These are phyloP conservation scores for Entomortierella parvispora DNA, from an alignment of 192 early-diverging fungal genomes.

Conservation along the genomic window DNA sequence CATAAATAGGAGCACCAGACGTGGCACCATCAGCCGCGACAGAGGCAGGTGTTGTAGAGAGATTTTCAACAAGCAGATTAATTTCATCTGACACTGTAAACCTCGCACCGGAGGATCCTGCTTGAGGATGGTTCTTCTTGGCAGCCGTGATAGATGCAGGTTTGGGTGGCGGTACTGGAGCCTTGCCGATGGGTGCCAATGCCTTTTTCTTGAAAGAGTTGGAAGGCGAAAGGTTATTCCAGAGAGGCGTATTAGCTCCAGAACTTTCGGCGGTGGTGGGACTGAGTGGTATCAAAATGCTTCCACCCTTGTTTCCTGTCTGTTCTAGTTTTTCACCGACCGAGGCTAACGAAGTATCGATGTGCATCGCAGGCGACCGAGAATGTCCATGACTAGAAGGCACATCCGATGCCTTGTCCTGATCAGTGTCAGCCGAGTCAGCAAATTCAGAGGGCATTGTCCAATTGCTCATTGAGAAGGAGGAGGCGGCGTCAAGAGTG, in stretches of 20 bases:
- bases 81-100: constrained; percentile 42
- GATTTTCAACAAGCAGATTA: neutral
- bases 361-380: constrained; percentile 7
- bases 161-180: constrained; percentile 36
- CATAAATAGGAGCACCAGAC: neutral
- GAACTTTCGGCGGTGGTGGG: neutral
- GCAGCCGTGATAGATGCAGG: constrained; percentile 18
- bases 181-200: neutral
- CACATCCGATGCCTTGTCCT: no score
- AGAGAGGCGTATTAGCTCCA: neutral
- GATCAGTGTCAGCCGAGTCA: neutral
- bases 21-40: neutral
- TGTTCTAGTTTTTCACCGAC: neutral
- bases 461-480: constrained; percentile 51
- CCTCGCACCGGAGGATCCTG: constrained; percentile 9
- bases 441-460: constrained; percentile 32
- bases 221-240: constrained; percentile 1
- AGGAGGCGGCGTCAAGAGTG: neutral
- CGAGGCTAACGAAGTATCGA: constrained; percentile 5
- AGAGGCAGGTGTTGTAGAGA: neutral
- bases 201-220: constrained; percentile 4
- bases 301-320: neutral
- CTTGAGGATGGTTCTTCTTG: constrained; percentile 21
- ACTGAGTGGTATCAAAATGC: constrained; percentile 4
- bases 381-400: neutral